A percentile compares a stretch with the other conserved stretches of the same genome.
Conservation (phyloP, 768 basidiomycete species). For the Termitomyces eurrhizus region DNA sequence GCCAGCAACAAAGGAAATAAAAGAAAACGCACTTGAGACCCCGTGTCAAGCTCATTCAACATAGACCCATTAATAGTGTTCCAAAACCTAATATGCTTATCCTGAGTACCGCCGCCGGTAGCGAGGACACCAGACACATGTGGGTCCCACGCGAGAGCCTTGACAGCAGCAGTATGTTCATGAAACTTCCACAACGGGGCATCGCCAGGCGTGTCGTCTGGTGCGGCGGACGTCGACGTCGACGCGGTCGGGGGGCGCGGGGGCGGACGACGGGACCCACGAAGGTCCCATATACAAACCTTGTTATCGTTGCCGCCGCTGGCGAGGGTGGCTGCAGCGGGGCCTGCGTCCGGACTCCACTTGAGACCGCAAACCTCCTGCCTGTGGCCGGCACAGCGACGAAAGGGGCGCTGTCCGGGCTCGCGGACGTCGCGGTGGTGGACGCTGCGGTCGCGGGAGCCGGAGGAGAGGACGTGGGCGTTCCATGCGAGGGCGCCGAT, state of each 20-base stretch:
- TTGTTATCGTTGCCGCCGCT: conserved; percentile 99
- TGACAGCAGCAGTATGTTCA: conserved; percentile 95
- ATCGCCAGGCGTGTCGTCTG: conserved; percentile 38
- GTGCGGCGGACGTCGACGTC: too few relatives aligned
- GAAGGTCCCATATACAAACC: conserved; percentile 94
- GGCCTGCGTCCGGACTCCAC: conserved; percentile 56
- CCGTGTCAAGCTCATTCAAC: conserved; percentile 88
- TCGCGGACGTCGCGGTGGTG: conserved; percentile 92
- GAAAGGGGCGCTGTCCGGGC: conserved; percentile 57
- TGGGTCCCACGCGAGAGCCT: conserved; percentile 98
- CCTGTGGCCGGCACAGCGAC: conserved; percentile 67
- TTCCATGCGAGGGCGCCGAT: conserved; percentile 98
- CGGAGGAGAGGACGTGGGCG: conserved; percentile 78
- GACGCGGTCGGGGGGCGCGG: not conserved
- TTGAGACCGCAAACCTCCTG: conserved; percentile 97
- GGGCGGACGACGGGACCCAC: conserved; percentile 33
- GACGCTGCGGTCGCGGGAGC: conserved; percentile 87
- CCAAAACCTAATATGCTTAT: conserved; percentile 98
- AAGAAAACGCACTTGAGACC: conserved; percentile 73
- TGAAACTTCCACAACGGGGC: conserved; percentile 91
- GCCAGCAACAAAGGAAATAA: not conserved
- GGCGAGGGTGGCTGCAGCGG: conserved; percentile 58
- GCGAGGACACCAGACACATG: conserved; percentile 89
- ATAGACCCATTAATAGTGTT: conserved; percentile 84
- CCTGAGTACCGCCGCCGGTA: conserved; percentile 97